Evolutionary conservation across 2,329 filamentous ascomycete genomes (phyloP), one percentile per base, ranked within the genome.

Genomic region (Penicillium italicum): DNA sequence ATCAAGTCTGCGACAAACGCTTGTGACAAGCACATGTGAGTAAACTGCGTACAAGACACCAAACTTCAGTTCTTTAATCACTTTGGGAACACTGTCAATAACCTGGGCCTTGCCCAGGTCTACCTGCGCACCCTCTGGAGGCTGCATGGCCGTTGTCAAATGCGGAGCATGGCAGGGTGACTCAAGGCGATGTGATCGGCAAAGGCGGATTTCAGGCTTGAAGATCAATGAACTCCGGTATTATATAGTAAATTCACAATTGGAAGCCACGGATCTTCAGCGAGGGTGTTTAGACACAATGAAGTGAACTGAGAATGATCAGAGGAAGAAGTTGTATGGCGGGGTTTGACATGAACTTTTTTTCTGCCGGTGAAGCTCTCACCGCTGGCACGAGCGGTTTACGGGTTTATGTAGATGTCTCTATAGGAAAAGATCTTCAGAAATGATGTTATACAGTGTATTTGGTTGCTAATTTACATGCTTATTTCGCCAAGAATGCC

Each of bases 61-160:
- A 75, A 97, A 97, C 71, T 96, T 92, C 72, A 97, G 84, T 70
- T 91, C 88, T 73, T 88, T 91, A 79, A 97, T 95, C 69, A 90
- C 88, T 79, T 96, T 96, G 33, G 93, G 93, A 54, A 90, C 82
- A 71, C 87, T 86, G 76, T 97, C 91, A 51, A 91, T 84, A 72
- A 97, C 88, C 82, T 96, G 91, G 79, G 91, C 86, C 81, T 97
- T 97, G 65, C 74, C 74, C 72, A 76, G 73, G 65, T 76, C 73
- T 67, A 85, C 74, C 65, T 74, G 72, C 57, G 69, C 70, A 70
- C 70, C 69, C 65, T 76, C 74, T 61, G 69, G 67, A 68, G 71
- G 70, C 69, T 75, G 73, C 73, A 75, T 71, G 56, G 64, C 66
- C 54, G 67, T 61, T 50, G 63, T 74, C 71, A 74, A 66, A 59